phyloP scores from a whole-genome alignment of 805 yeast species.

The Isabelozyma gotoi region DNA sequence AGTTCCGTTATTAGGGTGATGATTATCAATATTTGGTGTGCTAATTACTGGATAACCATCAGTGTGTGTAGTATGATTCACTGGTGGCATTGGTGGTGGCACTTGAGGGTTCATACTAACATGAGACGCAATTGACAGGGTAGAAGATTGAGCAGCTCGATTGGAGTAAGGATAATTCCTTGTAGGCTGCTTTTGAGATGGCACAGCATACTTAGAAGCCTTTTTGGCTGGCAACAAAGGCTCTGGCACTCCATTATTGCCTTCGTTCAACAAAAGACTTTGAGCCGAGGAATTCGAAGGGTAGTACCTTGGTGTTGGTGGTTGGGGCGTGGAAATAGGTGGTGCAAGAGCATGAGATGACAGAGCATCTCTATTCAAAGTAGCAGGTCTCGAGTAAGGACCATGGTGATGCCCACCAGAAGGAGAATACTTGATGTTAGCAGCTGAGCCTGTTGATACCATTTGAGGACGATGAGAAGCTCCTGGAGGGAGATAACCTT shows the following conservation, averaged over 20 bases:
- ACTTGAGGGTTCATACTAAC: neutral
- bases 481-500: slow-evolving; percentile 2
- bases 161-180: slow-evolving; percentile 1
- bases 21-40: neutral
- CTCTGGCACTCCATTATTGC: neutral
- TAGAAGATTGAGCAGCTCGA: slow-evolving; percentile 2
- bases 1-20: neutral
- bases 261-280: neutral
- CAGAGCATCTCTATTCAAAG: too few relatives aligned
- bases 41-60: neutral
- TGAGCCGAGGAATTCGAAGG: neutral
- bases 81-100: too few relatives aligned
- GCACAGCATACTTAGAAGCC: neutral
- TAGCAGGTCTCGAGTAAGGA: slow-evolving; percentile 4
- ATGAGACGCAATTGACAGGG: slow-evolving; percentile 5
- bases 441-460: neutral
- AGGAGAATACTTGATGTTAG: slow-evolving; percentile 5
- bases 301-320: neutral
- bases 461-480: slow-evolving; percentile 1
- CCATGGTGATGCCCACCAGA: slow-evolving; percentile 2
- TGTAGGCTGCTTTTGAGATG: neutral
- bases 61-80: too few relatives aligned
- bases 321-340: neutral
- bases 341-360: neutral
- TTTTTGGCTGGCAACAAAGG: slow-evolving; percentile 1